Evolutionary conservation across 202 grass and related monocot species (phyloP), one percentile per base, ranked within the genome.

Genomic region (Zoysia matrella): DNA sequence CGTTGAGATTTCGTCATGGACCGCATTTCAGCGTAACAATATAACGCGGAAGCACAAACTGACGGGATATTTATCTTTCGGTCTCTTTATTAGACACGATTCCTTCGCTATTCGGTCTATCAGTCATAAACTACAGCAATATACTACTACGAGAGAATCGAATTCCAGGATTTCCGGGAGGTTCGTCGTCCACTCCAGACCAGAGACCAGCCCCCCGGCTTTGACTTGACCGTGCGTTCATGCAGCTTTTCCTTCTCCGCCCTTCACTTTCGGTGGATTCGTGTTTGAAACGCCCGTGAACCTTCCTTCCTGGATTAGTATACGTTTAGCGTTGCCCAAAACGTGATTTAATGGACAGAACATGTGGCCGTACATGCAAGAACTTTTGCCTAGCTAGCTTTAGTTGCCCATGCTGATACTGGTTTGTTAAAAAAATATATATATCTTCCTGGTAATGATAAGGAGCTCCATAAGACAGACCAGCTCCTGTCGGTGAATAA

Each of bases 121-220:
- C 18, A 71, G 87, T 80, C 87, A 60, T 84, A 84, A 88, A 76
- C 58, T 47, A 85, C 6, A 65, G 43, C 55, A 69, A 56, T 55
- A 73, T 50, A 60, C 11, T 76, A 50, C 41, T 80, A n/a, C 36
- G 67, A 54, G 12, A 57, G 41, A 77, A 72, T 71, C 12, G 18
- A 77, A 47, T 13, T 66, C 12, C 12, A 56, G 11, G n/a, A 65
- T 72, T 49, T 16, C 60, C 6, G 42, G 39, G 22, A 22, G 22
- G 22, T 22, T 22, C 22, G 1, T 15, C 6, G 11, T 49, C 5
- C 18, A 12, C 9, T 73, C 54, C 57, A 12, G 39, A 56, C 47
- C 56, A 22, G 22, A 52, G 42, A 76, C 58, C 52, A 62, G 18
- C 16, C 30, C 69, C 12, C 22, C 22, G 22, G 22, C 65, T 86